Percentiles rank a stretch among this genome's conserved stretches.
These are phyloP conservation scores for Blastobotrys ciferrii DNA, from an alignment of 1,139 yeast genomes.

Conservation along the genomic window DNA sequence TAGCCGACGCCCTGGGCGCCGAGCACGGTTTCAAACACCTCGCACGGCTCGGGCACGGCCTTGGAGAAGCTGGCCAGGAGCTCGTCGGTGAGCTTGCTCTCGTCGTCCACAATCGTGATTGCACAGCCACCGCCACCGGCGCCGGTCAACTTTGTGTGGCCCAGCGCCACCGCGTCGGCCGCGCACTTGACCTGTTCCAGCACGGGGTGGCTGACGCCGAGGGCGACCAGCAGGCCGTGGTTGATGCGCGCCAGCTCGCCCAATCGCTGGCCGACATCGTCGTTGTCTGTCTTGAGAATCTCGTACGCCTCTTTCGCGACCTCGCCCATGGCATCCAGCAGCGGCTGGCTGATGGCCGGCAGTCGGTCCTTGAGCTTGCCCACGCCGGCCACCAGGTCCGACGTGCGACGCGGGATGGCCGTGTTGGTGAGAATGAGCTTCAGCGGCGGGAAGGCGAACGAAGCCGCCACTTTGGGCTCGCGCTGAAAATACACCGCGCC, in stretches of 20 bases:
- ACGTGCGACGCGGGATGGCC: constrained; percentile 81
- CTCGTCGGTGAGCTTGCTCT: constrained; percentile 37
- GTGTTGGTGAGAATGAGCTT: constrained; percentile 80
- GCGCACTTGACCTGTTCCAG: constrained; percentile 68
- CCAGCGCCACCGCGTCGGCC: constrained; percentile 61
- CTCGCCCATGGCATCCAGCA: constrained; percentile 51
- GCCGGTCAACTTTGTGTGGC: constrained; percentile 92
- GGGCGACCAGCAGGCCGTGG: constrained; percentile 80
- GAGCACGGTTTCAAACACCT: constrained; percentile 74
- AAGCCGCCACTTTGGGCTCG: constrained; percentile 30
- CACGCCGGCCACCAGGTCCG: constrained; percentile 77
- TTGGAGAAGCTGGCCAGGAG: constrained; percentile 37
- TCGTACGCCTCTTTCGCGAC: constrained; percentile 65
- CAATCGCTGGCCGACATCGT: constrained; percentile 33
- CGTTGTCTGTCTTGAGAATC: constrained; percentile 13
- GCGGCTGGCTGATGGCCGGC: constrained; percentile 54
- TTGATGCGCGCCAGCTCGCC: constrained; percentile 74
- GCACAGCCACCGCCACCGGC: constrained; percentile 99
- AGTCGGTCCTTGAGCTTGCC: constrained; percentile 52
- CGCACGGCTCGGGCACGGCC: constrained; percentile 46
- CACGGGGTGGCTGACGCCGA: constrained; percentile 92
- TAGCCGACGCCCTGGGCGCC: constrained; percentile 88
- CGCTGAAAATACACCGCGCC: constrained; percentile 92
- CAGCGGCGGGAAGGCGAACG: constrained; percentile 58
- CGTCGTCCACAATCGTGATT: constrained; percentile 64